phyloP scores from a whole-genome alignment of 75 land plant genomes.

The Picea sitchensis region DNA sequence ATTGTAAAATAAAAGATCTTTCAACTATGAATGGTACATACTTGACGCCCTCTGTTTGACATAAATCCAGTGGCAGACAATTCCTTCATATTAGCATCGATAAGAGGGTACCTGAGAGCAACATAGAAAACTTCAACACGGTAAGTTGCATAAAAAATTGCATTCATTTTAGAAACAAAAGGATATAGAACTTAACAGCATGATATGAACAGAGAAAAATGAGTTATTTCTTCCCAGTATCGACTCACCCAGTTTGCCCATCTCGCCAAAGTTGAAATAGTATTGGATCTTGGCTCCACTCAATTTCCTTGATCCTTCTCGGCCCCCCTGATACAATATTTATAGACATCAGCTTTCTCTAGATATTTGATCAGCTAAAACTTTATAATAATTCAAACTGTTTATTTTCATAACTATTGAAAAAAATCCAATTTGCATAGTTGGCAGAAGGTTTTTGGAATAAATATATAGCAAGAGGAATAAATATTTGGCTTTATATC shows the following conservation, averaged over 20 bases:
- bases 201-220: neutral
- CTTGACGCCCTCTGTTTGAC: slow-evolving; percentile 99
- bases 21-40: slow-evolving; percentile 18
- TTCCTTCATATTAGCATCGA: slow-evolving; percentile 99
- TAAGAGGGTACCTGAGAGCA: slow-evolving; percentile 75
- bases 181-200: neutral
- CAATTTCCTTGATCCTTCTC: slow-evolving; percentile 46
- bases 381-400: neutral
- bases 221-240: neutral
- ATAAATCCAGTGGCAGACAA: slow-evolving; percentile 89
- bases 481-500: neutral
- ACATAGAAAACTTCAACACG: neutral
- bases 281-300: slow-evolving; percentile 75
- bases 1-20: neutral
- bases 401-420: neutral
- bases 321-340: slow-evolving; percentile 73
- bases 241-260: slow-evolving; percentile 84
- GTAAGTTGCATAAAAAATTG: slow-evolving; percentile 5
- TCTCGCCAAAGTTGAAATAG: slow-evolving; percentile 82
- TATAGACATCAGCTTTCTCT: neutral
- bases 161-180: neutral
- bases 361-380: neutral
- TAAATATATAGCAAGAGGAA: neutral
- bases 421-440: neutral
- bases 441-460: neutral